Evolutionary conservation across 352 stramenopile genomes (phyloP).

Genomic region (Globisporangium okanoganense): DNA sequence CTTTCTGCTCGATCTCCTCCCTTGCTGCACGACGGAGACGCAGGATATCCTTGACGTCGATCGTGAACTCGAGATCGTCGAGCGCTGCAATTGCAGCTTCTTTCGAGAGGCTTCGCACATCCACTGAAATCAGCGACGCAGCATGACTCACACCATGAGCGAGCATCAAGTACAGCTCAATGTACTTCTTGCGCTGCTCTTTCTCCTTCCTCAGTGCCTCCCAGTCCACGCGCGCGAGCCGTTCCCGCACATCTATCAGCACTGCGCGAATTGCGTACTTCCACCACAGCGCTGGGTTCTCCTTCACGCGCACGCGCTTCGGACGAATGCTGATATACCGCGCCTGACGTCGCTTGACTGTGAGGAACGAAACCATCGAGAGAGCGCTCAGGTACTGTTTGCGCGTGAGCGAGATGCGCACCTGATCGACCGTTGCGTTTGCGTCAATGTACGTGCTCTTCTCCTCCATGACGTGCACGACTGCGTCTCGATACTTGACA

Average conservation of each 20-base stretch:
- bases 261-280: constrained; percentile 70
- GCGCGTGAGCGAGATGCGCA: constrained; percentile 54
- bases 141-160: constrained; percentile 23
- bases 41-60: constrained; percentile 74
- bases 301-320: constrained; percentile 30
- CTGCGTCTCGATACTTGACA: constrained; percentile 68
- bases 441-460: constrained; percentile 88
- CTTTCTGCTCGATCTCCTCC: constrained; percentile 30
- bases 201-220: constrained; percentile 36
- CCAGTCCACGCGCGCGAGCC: constrained; percentile 69
- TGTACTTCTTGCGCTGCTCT: constrained; percentile 44
- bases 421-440: constrained; percentile 66
- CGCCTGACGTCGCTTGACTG: constrained; percentile 51
- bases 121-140: constrained; percentile 31
- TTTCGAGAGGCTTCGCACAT: constrained; percentile 41
- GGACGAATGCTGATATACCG: constrained; percentile 61
- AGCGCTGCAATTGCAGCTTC: constrained; percentile 41
- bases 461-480: constrained; percentile 82
- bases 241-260: constrained; percentile 66
- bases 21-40: constrained; percentile 48
- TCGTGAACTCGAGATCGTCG: constrained; percentile 61
- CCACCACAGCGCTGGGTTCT: constrained; percentile 67
- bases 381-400: constrained; percentile 75
- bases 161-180: constrained; percentile 48
- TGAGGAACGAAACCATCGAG: constrained; percentile 70